Conservation (phyloP, 2,329 filamentous ascomycete genomes). For the Fusarium chlamydosporum region DNA sequence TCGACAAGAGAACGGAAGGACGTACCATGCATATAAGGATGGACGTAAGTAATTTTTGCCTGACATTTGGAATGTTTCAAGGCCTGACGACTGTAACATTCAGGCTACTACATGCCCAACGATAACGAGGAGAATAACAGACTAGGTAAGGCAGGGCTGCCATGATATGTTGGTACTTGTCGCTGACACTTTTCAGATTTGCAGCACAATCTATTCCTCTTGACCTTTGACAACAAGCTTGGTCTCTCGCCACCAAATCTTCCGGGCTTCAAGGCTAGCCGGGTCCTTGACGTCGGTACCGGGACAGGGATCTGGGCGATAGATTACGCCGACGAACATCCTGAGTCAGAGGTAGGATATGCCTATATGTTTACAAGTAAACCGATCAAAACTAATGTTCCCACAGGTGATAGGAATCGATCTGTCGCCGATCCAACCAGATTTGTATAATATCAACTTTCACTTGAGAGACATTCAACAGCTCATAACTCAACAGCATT, state of each 20-base stretch:
- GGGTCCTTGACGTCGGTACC: not conserved
- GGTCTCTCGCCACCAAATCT: conserved; percentile 13
- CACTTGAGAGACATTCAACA: too few species aligned
- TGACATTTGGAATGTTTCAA: not conserved
- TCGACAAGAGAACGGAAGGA: not conserved
- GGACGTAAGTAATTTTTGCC: not conserved
- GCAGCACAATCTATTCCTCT: conserved; percentile 20
- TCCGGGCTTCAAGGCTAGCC: not conserved
- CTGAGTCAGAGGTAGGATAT: not conserved
- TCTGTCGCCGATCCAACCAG: conserved; percentile 12
- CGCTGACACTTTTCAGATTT: conserved; percentile 7
- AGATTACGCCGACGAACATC: conserved; percentile 10
- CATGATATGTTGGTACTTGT: not conserved
- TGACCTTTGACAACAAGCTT: conserved; percentile 24
- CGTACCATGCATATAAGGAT: not conserved
- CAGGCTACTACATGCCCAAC: conserved; percentile 1
- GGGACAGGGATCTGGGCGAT: not conserved
- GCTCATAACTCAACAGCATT: not conserved
- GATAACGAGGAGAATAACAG: not conserved
- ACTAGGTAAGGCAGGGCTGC: not conserved
- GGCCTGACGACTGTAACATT: not conserved
- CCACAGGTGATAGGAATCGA: conserved; percentile 6
- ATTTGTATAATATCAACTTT: conserved; percentile 1
- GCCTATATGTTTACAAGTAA: too few species aligned
- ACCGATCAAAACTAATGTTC: not conserved